Evolutionary conservation across 805 yeast genomes (phyloP).

Genomic region (Clavispora phyllophila): DNA sequence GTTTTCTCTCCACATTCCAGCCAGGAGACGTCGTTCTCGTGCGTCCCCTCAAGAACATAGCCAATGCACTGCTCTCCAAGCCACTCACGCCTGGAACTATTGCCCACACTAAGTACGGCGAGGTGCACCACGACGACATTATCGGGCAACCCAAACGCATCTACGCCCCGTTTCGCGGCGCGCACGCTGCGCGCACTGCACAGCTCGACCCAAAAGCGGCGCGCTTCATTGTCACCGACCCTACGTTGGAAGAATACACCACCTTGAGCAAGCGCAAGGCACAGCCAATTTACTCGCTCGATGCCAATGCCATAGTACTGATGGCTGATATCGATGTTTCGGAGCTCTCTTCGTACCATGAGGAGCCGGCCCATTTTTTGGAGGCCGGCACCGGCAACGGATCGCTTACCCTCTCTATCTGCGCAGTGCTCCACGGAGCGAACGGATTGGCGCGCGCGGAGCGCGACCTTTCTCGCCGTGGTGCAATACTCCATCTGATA

Average conservation of each 20-base stretch:
- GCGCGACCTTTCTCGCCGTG: background rate
- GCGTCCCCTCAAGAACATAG: slow-evolving; percentile 1
- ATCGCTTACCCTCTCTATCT: slow-evolving; percentile 2
- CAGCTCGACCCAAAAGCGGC: background rate
- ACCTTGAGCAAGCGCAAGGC: slow-evolving; percentile 1
- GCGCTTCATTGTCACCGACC: slow-evolving; percentile 1
- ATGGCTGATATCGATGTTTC: slow-evolving; percentile 1
- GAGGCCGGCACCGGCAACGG: slow-evolving; percentile 6
- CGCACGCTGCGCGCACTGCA: background rate
- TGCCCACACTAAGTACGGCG: slow-evolving; percentile 1
- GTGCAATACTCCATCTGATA: slow-evolving; percentile 1
- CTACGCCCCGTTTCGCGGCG: slow-evolving; percentile 1
- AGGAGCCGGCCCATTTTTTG: background rate
- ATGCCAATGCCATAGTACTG: slow-evolving; percentile 1
- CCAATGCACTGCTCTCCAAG: background rate
- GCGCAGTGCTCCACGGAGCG: slow-evolving; percentile 3
- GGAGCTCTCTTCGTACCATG: background rate
- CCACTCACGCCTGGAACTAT: background rate
- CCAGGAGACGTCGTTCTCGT: slow-evolving; percentile 2
- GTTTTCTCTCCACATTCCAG: background rate
- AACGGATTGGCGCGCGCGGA: background rate
- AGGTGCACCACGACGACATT: slow-evolving; percentile 2
- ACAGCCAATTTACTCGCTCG: slow-evolving; percentile 3
- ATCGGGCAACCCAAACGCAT: slow-evolving; percentile 4
- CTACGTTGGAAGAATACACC: slow-evolving; percentile 4